Base-by-base conservation (phyloP, 345 rosid species). In the Orychophragmus violaceus region DNA sequence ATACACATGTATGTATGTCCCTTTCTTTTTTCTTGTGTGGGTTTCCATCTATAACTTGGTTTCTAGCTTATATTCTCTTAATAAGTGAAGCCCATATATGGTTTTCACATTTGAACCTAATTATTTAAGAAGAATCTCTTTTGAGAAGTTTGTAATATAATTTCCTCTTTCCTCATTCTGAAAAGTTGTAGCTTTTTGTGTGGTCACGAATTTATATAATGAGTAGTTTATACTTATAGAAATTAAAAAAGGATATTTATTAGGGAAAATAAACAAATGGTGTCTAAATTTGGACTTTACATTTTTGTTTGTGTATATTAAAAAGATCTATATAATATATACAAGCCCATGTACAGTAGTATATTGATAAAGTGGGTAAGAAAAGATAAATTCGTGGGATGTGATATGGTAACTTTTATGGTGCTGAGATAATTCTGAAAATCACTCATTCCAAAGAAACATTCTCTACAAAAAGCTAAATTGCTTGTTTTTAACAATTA, bases 341-440 rank as follows among this genome's bases (percentile, higher is more conserved):
- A 45, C 13, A 62, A 33, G 58, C 42, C 23, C 44, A 60, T 59
- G 66, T 60, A 53, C 35, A 14, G 35, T 23, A 48, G 49, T 39
- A 49, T 58, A 24, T 22, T 36, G 28, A 62, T 46, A 59, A 62
- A 59, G 56, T 66, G 77, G 19, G 72, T 30, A 17, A 16, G 4
- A 28, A 45, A 68, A 62, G 64, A 67, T 60, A 45, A 74, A 68
- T 68, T 62, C 64, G 70, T 70, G 80, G 83, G 80, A 79, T 72
- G 50, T 69, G 61, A 69, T 35, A 66, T 54, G 32, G 63, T 62
- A 59, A 65, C 72, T 82, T 77, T 62, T 57, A 61, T 52, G 70
- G 63, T 76, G 74, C 76, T 70, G 69, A 28, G 27, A 55, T 68
- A 44, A 61, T 21, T 74, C 78, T 74, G 74, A 61, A 68, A 62